phyloP scores from a whole-genome alignment of 306 rosid genomes.

The Prunus mira region DNA sequence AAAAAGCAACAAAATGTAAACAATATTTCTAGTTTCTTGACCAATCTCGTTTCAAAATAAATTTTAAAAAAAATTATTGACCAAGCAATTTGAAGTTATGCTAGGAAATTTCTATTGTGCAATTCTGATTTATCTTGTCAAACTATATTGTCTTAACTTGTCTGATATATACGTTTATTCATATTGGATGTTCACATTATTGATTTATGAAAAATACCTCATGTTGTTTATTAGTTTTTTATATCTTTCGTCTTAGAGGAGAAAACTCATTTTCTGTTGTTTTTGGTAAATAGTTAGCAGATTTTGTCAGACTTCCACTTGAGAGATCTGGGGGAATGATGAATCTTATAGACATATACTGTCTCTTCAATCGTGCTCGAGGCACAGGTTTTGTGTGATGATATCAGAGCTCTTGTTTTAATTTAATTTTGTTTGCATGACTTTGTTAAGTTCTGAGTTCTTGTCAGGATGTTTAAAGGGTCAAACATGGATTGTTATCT shows the following conservation, averaged over 20 bases:
- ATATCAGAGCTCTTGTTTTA: not conserved
- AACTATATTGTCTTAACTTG: not conserved
- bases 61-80: too few species aligned
- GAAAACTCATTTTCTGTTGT: constrained; percentile 13
- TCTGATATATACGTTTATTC: not conserved
- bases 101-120: not conserved
- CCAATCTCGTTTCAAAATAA: not conserved
- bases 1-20: not conserved
- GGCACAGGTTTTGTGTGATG: constrained; percentile 73
- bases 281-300: constrained; percentile 70
- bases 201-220: not conserved
- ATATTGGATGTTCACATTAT: not conserved
- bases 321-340: constrained; percentile 92
- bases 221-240: not conserved
- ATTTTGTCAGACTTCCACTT: constrained; percentile 84
- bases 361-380: constrained; percentile 95
- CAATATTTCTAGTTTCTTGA: not conserved
- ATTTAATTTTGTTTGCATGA: constrained; percentile 14
- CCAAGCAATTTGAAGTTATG: not conserved
- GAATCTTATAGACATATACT: constrained; percentile 84
- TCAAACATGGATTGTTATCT: constrained; percentile 4
- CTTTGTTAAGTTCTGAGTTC: constrained; percentile 13
- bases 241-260: not conserved
- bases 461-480: not conserved
- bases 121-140: not conserved